These are phyloP conservation scores for Picea glauca DNA, from an alignment of 75 land plant species.

Conservation along the genomic window DNA sequence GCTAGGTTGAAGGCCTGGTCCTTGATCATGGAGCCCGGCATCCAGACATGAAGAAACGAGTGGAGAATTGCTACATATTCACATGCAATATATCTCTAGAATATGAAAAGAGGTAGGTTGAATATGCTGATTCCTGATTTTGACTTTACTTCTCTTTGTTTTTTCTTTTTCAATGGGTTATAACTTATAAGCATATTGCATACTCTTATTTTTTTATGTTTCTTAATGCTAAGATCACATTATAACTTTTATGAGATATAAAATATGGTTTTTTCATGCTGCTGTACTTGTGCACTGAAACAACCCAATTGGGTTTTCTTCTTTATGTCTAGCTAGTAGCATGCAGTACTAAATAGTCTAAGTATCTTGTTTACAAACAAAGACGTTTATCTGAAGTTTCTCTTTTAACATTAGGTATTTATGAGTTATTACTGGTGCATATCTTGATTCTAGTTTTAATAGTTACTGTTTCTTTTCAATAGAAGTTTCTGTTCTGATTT, in stretches of 20 bases:
- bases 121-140: neutral
- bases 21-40: constrained; percentile 96
- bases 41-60: constrained; percentile 92
- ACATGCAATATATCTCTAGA: constrained; percentile 96
- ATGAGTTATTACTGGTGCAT: no score
- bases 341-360: no score
- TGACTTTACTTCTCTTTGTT: neutral
- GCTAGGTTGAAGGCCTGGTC: constrained; percentile 81
- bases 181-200: no score
- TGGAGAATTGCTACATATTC: constrained; percentile 87
- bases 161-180: neutral
- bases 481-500: no score
- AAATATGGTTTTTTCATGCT: neutral
- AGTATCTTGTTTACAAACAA: no score
- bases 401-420: no score
- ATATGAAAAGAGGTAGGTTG: constrained; percentile 88
- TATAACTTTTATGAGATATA: neutral
- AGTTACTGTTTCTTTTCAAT: no score
- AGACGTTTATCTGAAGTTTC: no score
- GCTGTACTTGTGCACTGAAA: neutral
- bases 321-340: no score
- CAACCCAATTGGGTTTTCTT: no score
- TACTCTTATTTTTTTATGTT: neutral
- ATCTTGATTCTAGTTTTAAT: no score
- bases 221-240: neutral